Conservation (phyloP, 2,329 filamentous ascomycete genomes). For the Penicillium thymicola region DNA sequence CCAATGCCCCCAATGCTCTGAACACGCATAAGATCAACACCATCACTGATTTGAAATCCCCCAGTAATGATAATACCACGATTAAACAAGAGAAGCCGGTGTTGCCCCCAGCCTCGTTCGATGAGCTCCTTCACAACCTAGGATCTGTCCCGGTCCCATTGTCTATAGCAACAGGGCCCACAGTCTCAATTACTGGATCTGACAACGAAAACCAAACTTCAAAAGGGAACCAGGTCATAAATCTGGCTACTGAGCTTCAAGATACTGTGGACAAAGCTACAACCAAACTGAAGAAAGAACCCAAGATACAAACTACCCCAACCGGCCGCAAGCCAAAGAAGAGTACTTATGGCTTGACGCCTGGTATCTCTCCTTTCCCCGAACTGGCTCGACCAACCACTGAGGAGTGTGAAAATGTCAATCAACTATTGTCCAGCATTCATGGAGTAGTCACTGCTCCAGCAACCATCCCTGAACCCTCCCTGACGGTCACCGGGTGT, state of each 20-base stretch:
- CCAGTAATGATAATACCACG: neutral
- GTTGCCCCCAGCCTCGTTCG: slow-evolving; percentile 4
- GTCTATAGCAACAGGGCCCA: neutral
- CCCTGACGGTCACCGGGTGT: slow-evolving; percentile 67
- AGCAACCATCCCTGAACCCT: slow-evolving; percentile 65
- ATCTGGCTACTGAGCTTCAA: slow-evolving; percentile 13
- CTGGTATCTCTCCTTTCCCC: slow-evolving; percentile 63
- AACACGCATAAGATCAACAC: neutral
- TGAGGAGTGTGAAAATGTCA: slow-evolving; percentile 68
- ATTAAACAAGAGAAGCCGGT: slow-evolving; percentile 11
- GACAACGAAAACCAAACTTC: slow-evolving; percentile 10
- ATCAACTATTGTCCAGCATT: slow-evolving; percentile 59
- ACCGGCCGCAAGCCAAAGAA: slow-evolving; percentile 17
- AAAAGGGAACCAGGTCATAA: slow-evolving; percentile 5
- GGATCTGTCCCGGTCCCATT: slow-evolving; percentile 32
- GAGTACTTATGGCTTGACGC: slow-evolving; percentile 52
- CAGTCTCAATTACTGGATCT: neutral
- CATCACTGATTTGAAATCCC: neutral
- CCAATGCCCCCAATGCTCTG: neutral
- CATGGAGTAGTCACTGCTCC: slow-evolving; percentile 67
- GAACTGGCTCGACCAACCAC: slow-evolving; percentile 62
- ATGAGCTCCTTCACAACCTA: slow-evolving; percentile 58
- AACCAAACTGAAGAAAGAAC: slow-evolving; percentile 7
- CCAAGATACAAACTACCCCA: slow-evolving; percentile 1
- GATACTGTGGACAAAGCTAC: slow-evolving; percentile 20